phyloP scores from a whole-genome alignment of 2,329 filamentous ascomycete species.

The Verticillium nonalfalfae region DNA sequence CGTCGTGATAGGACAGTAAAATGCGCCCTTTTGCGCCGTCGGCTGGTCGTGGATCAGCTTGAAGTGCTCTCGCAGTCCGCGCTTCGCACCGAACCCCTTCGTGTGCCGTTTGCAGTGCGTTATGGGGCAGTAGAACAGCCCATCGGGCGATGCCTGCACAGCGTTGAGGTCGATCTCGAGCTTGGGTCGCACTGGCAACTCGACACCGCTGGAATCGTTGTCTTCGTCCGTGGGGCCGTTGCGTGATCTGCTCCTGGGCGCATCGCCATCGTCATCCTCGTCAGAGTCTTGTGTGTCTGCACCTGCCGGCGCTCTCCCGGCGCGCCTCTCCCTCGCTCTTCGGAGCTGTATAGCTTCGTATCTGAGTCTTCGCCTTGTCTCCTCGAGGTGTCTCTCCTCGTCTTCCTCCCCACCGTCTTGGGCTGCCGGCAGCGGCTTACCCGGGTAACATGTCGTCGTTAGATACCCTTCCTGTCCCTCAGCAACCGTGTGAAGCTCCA shows the following conservation, averaged over 20 bases:
- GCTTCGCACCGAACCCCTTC: constrained; percentile 22
- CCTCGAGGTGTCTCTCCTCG: neutral
- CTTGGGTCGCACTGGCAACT: neutral
- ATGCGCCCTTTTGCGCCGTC: neutral
- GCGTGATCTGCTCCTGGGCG: neutral
- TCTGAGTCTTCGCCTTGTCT: neutral
- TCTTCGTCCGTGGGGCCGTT: constrained; percentile 16
- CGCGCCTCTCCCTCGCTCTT: neutral
- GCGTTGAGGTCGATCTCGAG: neutral
- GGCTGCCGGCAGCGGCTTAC: constrained; percentile 6
- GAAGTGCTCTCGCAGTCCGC: constrained; percentile 1
- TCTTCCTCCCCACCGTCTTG: neutral
- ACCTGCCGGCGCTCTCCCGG: neutral
- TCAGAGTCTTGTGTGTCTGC: constrained; percentile 8
- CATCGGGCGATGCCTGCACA: constrained; percentile 19
- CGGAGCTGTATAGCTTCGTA: neutral
- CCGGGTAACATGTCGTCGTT: neutral
- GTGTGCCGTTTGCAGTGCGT: constrained; percentile 26
- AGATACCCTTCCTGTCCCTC: constrained; percentile 14
- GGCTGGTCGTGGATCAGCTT: constrained; percentile 1
- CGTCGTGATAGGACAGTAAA: neutral
- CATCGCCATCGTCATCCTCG: constrained; percentile 17
- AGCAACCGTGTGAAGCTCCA: constrained; percentile 55
- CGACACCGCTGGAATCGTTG: neutral
- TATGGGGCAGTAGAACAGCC: constrained; percentile 29